phyloP scores from a whole-genome alignment of 352 stramenopile genomes.

The Aphanomyces cochlioides region DNA sequence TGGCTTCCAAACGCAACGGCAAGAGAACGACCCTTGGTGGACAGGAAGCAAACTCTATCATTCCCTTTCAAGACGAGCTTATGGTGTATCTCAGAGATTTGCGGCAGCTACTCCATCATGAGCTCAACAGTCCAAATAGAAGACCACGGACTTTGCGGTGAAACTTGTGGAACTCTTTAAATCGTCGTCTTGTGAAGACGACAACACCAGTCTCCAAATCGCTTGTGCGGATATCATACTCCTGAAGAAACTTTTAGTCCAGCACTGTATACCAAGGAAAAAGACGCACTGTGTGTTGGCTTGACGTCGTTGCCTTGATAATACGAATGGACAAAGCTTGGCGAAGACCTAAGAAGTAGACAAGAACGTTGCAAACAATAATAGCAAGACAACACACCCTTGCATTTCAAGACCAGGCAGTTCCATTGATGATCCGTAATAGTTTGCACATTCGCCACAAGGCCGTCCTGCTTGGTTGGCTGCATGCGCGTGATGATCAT shows the following conservation, averaged over 20 bases:
- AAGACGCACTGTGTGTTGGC: constrained; percentile 49
- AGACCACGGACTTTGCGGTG: constrained; percentile 58
- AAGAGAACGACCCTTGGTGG: too few species aligned
- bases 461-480: constrained; percentile 70
- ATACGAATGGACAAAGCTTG: constrained; percentile 76
- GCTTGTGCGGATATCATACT: constrained; percentile 82
- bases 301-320: constrained; percentile 48
- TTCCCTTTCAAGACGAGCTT: too few species aligned
- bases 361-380: not conserved
- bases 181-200: constrained; percentile 78
- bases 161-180: constrained; percentile 79
- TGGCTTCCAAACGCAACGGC: too few species aligned
- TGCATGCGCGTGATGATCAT: constrained; percentile 80
- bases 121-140: not conserved
- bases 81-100: too few species aligned
- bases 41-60: too few species aligned
- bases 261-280: constrained; percentile 5
- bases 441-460: constrained; percentile 7
- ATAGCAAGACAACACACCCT: constrained; percentile 40
- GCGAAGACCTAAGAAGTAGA: constrained; percentile 48
- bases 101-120: constrained; percentile 39
- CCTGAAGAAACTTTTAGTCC: constrained; percentile 37
- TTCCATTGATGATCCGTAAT: constrained; percentile 87
- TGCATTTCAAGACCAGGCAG: constrained; percentile 72
- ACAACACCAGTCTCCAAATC: constrained; percentile 82